These are phyloP conservation scores for Houttuynia cordata DNA, from an alignment of 164 flowering plant species.

Conservation along the genomic window DNA sequence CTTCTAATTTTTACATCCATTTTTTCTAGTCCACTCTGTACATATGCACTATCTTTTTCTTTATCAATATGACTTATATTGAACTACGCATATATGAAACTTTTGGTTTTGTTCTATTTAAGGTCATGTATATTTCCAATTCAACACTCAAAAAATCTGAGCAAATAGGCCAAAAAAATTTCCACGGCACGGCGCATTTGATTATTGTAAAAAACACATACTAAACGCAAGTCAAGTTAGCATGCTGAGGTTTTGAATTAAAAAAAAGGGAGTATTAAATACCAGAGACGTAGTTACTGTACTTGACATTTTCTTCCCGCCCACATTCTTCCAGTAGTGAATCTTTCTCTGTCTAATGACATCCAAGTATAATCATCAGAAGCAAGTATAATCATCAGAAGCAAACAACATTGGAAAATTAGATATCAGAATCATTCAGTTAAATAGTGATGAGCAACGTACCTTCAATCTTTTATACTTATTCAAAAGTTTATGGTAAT, in stretches of 20 bases:
- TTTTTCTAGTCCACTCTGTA: no score
- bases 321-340: not conserved
- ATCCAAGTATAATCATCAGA: not conserved
- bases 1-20: no score
- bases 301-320: not conserved
- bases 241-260: not conserved
- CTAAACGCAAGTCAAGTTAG: not conserved
- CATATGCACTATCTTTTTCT: no score
- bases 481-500: not conserved
- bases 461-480: not conserved
- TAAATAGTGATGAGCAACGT: not conserved
- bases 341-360: not conserved
- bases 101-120: no score
- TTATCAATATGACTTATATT: no score
- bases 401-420: not conserved
- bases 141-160: no score
- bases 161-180: no score
- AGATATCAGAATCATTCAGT: not conserved
- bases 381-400: not conserved
- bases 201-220: not conserved
- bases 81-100: no score
- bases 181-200: no score
- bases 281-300: not conserved
- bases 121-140: no score
- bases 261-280: no score